Evolutionary conservation across 225 moss, liverwort and hornwort species (phyloP).

Genomic region (Physcomitrium patens): DNA sequence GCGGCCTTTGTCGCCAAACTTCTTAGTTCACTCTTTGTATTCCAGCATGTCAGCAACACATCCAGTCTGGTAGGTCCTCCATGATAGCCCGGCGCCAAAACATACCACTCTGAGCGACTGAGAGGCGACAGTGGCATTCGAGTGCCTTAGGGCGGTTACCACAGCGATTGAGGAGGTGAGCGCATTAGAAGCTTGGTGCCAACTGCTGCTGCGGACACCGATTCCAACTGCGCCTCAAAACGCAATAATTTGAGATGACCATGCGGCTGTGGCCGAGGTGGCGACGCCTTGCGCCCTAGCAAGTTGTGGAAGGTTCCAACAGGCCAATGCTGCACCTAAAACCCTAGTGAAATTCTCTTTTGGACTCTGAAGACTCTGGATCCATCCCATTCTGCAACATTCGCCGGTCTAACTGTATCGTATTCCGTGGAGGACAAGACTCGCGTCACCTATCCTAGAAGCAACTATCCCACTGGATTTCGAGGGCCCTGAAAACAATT

Average conservation of each 20-base stretch:
- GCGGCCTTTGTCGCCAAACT: background rate
- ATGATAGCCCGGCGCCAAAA: slow-evolving; percentile 2
- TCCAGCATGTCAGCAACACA: slow-evolving; percentile 10
- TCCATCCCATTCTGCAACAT: too few relatives aligned
- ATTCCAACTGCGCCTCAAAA: slow-evolving; percentile 12
- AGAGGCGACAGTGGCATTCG: background rate
- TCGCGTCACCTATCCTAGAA: too few relatives aligned
- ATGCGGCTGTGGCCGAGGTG: background rate
- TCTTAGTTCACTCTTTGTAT: background rate
- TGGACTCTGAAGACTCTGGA: too few relatives aligned
- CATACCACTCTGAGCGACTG: background rate
- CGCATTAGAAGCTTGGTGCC: background rate
- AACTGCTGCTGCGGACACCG: slow-evolving; percentile 2
- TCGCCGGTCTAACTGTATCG: too few relatives aligned
- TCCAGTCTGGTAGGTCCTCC: background rate
- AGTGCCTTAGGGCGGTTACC: background rate
- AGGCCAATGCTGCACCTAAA: background rate
- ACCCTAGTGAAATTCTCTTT: background rate
- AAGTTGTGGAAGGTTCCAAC: background rate
- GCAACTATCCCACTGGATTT: too few relatives aligned
- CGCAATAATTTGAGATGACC: slow-evolving; percentile 11
- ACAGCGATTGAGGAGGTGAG: background rate
- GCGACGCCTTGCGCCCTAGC: background rate
- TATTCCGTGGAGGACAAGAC: too few relatives aligned
- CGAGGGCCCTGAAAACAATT: too few relatives aligned